phyloP scores from a whole-genome alignment of 768 basidiomycete species.

The Auriscalpium microsporum region DNA sequence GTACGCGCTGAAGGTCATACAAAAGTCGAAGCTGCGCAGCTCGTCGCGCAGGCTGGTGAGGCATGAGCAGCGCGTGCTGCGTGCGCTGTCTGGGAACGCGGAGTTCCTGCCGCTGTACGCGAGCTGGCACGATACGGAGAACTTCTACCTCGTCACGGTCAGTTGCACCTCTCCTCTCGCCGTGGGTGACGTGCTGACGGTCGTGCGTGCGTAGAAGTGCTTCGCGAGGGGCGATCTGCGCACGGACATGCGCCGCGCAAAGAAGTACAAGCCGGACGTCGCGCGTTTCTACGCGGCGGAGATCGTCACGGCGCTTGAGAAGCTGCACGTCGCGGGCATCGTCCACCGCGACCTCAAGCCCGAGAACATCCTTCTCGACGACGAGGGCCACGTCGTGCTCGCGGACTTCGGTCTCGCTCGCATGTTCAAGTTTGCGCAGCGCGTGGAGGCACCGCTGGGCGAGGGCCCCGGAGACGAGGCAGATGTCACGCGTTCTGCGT shows the following conservation, averaged over 20 bases:
- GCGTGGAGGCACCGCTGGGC: neutral
- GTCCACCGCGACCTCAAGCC: slow-evolving; percentile 34
- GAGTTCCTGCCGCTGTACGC: slow-evolving; percentile 1
- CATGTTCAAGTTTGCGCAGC: slow-evolving; percentile 15
- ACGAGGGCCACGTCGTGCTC: slow-evolving; percentile 39
- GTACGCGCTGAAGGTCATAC: slow-evolving; percentile 2
- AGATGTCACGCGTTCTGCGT: neutral
- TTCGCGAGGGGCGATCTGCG: neutral
- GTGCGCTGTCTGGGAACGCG: neutral
- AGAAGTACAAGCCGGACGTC: neutral
- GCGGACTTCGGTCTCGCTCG: slow-evolving; percentile 41
- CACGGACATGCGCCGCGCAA: neutral
- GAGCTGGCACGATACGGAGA: slow-evolving; percentile 3
- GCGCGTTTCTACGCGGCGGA: slow-evolving; percentile 1
- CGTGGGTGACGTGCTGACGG: neutral
- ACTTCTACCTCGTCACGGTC: slow-evolving; percentile 1
- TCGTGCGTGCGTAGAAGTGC: neutral
- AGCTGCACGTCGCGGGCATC: neutral
- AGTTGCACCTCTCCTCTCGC: neutral
- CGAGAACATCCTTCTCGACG: slow-evolving; percentile 37
- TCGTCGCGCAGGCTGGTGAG: neutral
- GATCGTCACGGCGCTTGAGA: neutral
- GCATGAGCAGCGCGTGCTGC: neutral
- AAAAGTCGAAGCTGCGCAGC: neutral
- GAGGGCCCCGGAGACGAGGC: neutral